Base-by-base conservation (phyloP, 2,329 filamentous ascomycete species). In the Arthrobotrys entomopaga region DNA sequence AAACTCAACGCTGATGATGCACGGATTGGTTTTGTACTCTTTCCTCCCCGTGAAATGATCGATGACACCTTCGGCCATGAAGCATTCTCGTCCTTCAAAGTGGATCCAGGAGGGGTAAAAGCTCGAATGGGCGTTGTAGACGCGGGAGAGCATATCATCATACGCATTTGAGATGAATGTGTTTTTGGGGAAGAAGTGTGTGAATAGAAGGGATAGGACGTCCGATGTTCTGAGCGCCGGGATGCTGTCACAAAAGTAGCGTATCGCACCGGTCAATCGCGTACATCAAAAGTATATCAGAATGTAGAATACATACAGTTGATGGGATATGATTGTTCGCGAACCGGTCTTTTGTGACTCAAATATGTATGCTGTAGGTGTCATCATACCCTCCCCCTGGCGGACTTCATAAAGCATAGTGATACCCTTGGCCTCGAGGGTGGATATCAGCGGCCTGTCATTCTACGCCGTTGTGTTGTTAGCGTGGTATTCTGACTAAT, bases 1-100 rank as follows among this genome's bases (percentile, higher is more conserved):
- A n/a, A 78, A 72, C 46, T 78, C 77, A 8, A 77, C 57, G 40
- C 76, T 77, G 42, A 78, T 69, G 2, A 49, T 42, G 11, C 46
- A 63, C 2, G 49, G 53, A 34, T 15, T 64, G 6, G 16, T 19
- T 42, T 63, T 67, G 13, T 59, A 59, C 4, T 60, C 53, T 16
- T 26, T 50, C 11, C 63, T 53, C 6, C 58, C 49, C 3, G 34
- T 53, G 43, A 67, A 66, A 19, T 52, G 53, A 26, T 60, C 56
- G 10, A 77, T 69, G 10, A 76, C 60, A 26, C 67, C 64, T n/a
- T 65, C 60, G 3, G 74, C 53, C 24, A 65, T 71, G 26, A 69
- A 66, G 38, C 77, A 78, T 22, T 78, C 77, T 19, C 76, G 65
- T 15, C 76, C 77, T 61, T 78, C 77, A 29, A 71, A 61, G n/a